Conservation (phyloP, 352 stramenopile species). For the Phytophthora pistaciae region DNA sequence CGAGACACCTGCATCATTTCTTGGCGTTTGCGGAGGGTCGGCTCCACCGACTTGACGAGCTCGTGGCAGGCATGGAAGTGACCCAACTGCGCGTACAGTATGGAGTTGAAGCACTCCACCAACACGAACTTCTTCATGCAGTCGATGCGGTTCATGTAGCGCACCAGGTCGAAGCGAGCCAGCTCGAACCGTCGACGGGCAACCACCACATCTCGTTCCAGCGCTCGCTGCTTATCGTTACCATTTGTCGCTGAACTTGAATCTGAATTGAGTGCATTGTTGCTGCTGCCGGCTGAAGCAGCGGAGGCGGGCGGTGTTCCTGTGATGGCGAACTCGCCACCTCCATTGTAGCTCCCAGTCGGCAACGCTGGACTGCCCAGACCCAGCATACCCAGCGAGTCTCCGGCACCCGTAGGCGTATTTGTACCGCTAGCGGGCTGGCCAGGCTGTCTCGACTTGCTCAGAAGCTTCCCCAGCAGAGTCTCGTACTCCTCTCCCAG, state of each 20-base stretch:
- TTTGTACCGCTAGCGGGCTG: constrained; percentile 25
- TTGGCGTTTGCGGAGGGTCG: constrained; percentile 70
- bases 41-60: constrained; percentile 81
- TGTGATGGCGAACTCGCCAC: constrained; percentile 20
- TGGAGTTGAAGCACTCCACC: constrained; percentile 88
- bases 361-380: constrained; percentile 37
- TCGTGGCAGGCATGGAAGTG: constrained; percentile 88
- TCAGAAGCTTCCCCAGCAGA: constrained; percentile 80
- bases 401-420: constrained; percentile 34
- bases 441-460: constrained; percentile 61
- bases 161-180: constrained; percentile 86
- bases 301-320: constrained; percentile 30
- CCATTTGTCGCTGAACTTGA: constrained; percentile 16
- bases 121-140: constrained; percentile 89
- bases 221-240: constrained; percentile 48
- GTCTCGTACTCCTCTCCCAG: constrained; percentile 87
- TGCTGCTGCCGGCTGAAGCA: constrained; percentile 22
- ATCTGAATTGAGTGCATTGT: constrained; percentile 30
- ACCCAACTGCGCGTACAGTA: constrained; percentile 78
- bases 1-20: constrained; percentile 72
- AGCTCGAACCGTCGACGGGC: constrained; percentile 80
- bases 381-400: constrained; percentile 27
- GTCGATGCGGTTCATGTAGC: constrained; percentile 85
- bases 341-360: constrained; percentile 16
- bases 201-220: constrained; percentile 76